Evolutionary conservation across 1,139 yeast species (phyloP), one percentile per base, ranked within the genome.

Genomic region (Trichomonascaceae sp.): DNA sequence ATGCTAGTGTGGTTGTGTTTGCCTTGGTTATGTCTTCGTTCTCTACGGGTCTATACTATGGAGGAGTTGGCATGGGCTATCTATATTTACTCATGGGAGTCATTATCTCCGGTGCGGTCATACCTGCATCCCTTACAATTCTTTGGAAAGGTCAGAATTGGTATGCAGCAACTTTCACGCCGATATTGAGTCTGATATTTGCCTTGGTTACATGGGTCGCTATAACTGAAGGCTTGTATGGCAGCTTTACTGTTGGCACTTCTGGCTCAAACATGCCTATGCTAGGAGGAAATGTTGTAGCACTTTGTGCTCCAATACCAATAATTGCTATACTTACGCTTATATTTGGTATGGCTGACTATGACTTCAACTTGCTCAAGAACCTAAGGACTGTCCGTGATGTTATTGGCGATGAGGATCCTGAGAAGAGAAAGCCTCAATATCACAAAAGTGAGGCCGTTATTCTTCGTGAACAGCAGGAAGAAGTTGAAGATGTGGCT

Each of bases 71-170:
- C 30, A 85, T 90, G 87, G 70, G 72, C 47, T 68, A 72, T 17
- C 67, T 80, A 53, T 96, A 96, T 15, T 87, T 85, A 70, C 76
- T 90, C 53, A 89, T 88, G 68, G 75, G 90, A 59, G 88, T 89
- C 90, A 96, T 90, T 51, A 87, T 90, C 61, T 86, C 95, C 24
- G 83, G 95, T 55, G 96, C 91, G 22, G 96, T 90, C 5, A 70
- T 87, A 49, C 95, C 96, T 6, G 80, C 87, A 19, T 81, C 85
- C 2, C 70, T 85, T 61, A 83, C 95, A 0, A 72, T 90, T 53
- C 78, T 87, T 62, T 87, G 93, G 74, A 74, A 70, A 38, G 80
- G 79, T 52, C 89, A 84, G 71, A 86, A 86, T 66, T 68, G 64
- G 52, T 64, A 64, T 52, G 74, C 79, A 3, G 75, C 77, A 12